Evolutionary conservation across 805 yeast species (phyloP), one percentile per base, ranked within the genome.

Genomic region (Myxozyma neotropica): DNA sequence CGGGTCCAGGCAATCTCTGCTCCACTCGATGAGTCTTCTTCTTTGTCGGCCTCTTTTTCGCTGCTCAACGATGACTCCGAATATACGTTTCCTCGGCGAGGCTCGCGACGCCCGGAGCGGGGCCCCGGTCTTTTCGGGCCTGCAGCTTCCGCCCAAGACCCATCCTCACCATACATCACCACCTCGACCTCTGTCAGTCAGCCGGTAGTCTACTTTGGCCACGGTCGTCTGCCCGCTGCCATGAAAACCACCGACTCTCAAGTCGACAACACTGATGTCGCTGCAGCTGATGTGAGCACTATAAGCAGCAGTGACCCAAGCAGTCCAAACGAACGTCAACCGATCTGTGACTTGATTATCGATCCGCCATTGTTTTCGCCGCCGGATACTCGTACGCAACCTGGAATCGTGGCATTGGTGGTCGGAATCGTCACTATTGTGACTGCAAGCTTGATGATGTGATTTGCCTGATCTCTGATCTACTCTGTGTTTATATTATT

Each of bases 361-460:
- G 65, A 61, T 26, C 55, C 62, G 26, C 65, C 65, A 4, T 15
- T 59, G 40, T 61, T 61, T 40, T 58, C 65, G 51, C 65, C 65
- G n/a, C 65, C 65, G 1, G 65, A 58, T 23, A 54, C 50, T 33
- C 56, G 65, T 23, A 45, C 60, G 35, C 65, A 61, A 40, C 64
- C 58, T 3, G 59, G 64, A 3, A 38, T 40, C 29, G 58, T 61
- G 17, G 44, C 63, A 17, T 19, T 57, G 42, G 65, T 58, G 12
- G 65, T 61, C 29, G 60, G 64, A 4, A 54, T 61, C 21, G 55
- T 61, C 31, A 55, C 65, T 26, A 26, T 61, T 33, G 55, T 61
- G 21, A 58, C 65, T 1, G 65, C 65, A 15, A 46, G 59, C n/a
- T 46, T 43, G 60, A 56, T 55, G 47, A 48, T 39, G 70, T 70